Percentiles rank a stretch among this genome's conserved stretches.
phyloP scores from a whole-genome alignment of 2,329 filamentous ascomycete genomes.

The Nectriaceae sp. region DNA sequence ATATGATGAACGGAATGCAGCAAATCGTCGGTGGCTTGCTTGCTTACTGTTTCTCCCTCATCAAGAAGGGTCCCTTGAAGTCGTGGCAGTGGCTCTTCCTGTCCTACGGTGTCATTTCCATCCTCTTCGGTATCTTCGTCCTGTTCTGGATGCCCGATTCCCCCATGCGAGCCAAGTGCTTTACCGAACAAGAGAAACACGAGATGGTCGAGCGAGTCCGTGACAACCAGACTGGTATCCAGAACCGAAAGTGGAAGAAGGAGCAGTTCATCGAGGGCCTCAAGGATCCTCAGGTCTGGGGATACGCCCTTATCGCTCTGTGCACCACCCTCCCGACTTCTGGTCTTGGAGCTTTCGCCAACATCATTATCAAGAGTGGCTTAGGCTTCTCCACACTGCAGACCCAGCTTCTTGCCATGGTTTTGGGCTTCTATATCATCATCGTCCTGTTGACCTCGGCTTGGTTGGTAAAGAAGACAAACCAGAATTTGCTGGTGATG shows the following conservation, averaged over 20 bases:
- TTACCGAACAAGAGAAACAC: constrained; percentile 64
- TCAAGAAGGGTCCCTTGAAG: constrained; percentile 53
- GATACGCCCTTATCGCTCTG: constrained; percentile 65
- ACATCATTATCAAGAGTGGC: constrained; percentile 70
- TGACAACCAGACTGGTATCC: too few species aligned
- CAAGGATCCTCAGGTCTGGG: constrained; percentile 66
- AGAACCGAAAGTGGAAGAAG: constrained; percentile 53
- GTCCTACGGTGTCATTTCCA: constrained; percentile 62
- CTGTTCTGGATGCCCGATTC: constrained; percentile 66
- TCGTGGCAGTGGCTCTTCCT: constrained; percentile 73
- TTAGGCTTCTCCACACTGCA: constrained; percentile 67
- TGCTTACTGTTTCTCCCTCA: constrained; percentile 63
- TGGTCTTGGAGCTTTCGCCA: constrained; percentile 72
- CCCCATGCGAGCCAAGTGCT: constrained; percentile 72
- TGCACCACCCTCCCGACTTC: constrained; percentile 74
- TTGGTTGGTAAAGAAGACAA: constrained; percentile 67
- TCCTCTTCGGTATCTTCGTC: constrained; percentile 67
- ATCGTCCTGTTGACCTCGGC: constrained; percentile 66
- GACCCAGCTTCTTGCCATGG: constrained; percentile 75
- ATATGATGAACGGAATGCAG: constrained; percentile 76
- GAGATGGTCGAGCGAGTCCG: constrained; percentile 63
- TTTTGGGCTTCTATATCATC: constrained; percentile 73
- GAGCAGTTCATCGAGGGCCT: constrained; percentile 54
- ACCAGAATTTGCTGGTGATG: constrained; percentile 72
- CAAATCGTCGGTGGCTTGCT: constrained; percentile 73